Percentiles rank a stretch among this genome's conserved stretches.
These are phyloP conservation scores for Diplotaxis tenuifolia DNA, from an alignment of 345 rosid species.

Conservation along the genomic window DNA sequence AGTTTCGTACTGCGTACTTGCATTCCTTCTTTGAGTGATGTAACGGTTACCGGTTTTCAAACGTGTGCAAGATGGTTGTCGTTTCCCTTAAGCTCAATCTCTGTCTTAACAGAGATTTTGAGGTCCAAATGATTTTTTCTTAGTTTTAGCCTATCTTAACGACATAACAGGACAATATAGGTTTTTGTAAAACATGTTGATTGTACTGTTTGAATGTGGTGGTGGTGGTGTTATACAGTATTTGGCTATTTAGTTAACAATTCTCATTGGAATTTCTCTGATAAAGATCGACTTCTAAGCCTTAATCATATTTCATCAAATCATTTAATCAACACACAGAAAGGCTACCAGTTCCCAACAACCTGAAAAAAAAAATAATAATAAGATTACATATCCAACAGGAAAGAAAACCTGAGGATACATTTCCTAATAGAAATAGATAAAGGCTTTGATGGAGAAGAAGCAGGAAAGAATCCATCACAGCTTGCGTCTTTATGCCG, in stretches of 20 bases:
- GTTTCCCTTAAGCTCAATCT: neutral
- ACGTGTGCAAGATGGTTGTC: conserved; percentile 2
- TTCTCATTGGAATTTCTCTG: too few species aligned
- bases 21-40: neutral
- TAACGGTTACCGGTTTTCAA: conserved; percentile 17
- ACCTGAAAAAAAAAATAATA: neutral
- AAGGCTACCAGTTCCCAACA: neutral
- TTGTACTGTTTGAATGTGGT: neutral
- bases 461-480: conserved; percentile 18
- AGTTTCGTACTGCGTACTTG: neutral
- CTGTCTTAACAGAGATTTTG: neutral
- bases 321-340: neutral
- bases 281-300: too few species aligned
- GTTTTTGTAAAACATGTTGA: neutral
- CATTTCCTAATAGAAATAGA: conserved; percentile 13
- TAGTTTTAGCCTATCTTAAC: too few species aligned
- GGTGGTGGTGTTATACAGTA: neutral
- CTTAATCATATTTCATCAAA: neutral
- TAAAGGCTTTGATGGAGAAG: conserved; percentile 8
- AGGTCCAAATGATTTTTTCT: neutral
- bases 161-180: too few species aligned
- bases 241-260: too few species aligned
- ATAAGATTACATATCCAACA: conserved; percentile 23
- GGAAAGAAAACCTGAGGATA: neutral
- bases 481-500: conserved; percentile 11